Base-by-base conservation (phyloP, 768 basidiomycete species). In the Mycena leptocephala region DNA sequence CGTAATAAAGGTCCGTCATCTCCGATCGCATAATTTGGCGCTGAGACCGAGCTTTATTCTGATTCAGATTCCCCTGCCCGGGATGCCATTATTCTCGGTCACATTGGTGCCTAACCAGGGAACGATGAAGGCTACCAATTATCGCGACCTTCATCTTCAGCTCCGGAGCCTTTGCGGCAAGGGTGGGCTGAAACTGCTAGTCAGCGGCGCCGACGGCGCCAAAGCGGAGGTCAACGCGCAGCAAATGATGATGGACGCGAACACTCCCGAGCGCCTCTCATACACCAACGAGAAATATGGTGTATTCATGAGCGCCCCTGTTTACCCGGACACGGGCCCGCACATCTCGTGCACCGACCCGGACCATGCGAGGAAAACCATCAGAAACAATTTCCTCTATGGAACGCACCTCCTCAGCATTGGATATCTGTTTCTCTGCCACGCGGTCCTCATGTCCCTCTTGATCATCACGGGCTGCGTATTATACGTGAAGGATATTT, bases 31-130 rank as follows among this genome's bases (percentile, higher is more conserved):
- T 18, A 28, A 16, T 41, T n/a, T n/a, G n/a, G n/a, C n/a, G n/a
- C n/a, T n/a, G n/a, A n/a, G n/a, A n/a, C n/a, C n/a, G n/a, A n/a
- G n/a, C n/a, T n/a, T n/a, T n/a, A n/a, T n/a, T n/a, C n/a, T n/a
- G n/a, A n/a, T n/a, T n/a, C n/a, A 70, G 69, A 70, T 70, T 35
- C 69, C 69, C 2, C 32, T 70, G 3, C 69, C 69, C 9, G 30
- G 30, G 14, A 70, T 70, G 69, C 69, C 41, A 1, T 37, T 70
- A 2, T 70, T 70, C 58, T 39, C 69, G 1, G 69, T 70, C 20
- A 41, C 69, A n/a, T 70, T 70, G 22, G 28, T 70, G 3, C 69
- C 69, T 6, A 70, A 70, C n/a, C n/a, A n/a, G n/a, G n/a, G n/a
- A n/a, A n/a, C n/a, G n/a, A n/a, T n/a, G n/a, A n/a, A n/a, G n/a